These are phyloP conservation scores for Calonectria ilicicola DNA, from an alignment of 2,329 filamentous ascomycete genomes.

Conservation along the genomic window DNA sequence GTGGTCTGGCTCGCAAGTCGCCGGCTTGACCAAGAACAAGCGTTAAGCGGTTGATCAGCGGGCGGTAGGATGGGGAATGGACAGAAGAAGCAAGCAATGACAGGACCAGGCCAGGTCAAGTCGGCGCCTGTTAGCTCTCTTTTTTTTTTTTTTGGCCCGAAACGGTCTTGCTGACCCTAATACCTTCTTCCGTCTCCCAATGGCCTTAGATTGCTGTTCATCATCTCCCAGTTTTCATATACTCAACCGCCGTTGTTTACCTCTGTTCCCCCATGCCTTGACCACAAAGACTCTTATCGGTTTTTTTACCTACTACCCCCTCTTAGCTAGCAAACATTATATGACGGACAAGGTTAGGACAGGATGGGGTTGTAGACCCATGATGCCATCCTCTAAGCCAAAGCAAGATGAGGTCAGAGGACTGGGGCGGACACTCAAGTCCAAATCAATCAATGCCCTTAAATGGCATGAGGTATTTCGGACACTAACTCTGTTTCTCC, in stretches of 20 bases:
- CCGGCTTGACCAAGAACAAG: slow-evolving; percentile 15
- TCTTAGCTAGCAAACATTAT: slow-evolving; percentile 13
- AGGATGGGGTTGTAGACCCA: slow-evolving; percentile 16
- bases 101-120: slow-evolving; percentile 25
- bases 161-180: slow-evolving; percentile 26
- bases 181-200: slow-evolving; percentile 7
- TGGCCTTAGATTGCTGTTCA: neutral
- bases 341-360: slow-evolving; percentile 29
- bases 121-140: slow-evolving; percentile 18
- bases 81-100: slow-evolving; percentile 33
- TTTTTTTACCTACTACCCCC: slow-evolving; percentile 19
- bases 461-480: slow-evolving; percentile 33
- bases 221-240: slow-evolving; percentile 7
- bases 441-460: slow-evolving; percentile 18
- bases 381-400: slow-evolving; percentile 22
- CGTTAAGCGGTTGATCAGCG: slow-evolving; percentile 30
- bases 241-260: neutral
- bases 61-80: slow-evolving; percentile 17
- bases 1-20: neutral
- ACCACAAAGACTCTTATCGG: neutral
- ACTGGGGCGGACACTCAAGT: slow-evolving; percentile 21
- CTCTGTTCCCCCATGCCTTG: neutral
- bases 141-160: slow-evolving; percentile 12
- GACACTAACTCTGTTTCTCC: slow-evolving; percentile 25
- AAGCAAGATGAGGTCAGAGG: slow-evolving; percentile 37